These are phyloP conservation scores for Beverwykella pulmonaria DNA, from an alignment of 495 filamentous ascomycete species.

Conservation along the genomic window DNA sequence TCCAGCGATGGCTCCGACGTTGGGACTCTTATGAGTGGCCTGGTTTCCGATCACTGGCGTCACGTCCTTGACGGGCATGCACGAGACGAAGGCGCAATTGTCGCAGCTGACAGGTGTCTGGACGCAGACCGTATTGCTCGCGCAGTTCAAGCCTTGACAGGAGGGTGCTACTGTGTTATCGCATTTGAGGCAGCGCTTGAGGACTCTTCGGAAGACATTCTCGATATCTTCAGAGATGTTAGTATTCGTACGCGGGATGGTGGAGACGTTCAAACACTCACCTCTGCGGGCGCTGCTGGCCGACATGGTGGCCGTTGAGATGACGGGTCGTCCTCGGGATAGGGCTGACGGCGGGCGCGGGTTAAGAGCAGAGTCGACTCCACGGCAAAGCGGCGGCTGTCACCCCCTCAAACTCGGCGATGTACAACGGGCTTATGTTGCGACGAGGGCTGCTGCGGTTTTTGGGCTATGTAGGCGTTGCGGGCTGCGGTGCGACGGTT, in stretches of 20 bases:
- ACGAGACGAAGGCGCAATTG: constrained; percentile 61
- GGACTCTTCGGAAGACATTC: constrained; percentile 40
- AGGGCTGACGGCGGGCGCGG: background rate
- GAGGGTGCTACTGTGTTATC: constrained; percentile 24
- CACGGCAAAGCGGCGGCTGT: background rate
- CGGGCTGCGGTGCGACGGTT: constrained; percentile 25
- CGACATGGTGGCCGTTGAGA: constrained; percentile 24
- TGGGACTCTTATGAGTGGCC: constrained; percentile 53
- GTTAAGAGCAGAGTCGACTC: constrained; percentile 4
- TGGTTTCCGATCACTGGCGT: constrained; percentile 22
- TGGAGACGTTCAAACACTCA: constrained; percentile 7
- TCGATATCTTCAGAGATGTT: constrained; percentile 37
- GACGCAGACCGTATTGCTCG: constrained; percentile 54
- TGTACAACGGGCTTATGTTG: constrained; percentile 24
- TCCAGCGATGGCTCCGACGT: constrained; percentile 80
- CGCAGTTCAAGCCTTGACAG: constrained; percentile 35
- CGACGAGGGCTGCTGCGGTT: background rate
- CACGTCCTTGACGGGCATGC: constrained; percentile 51
- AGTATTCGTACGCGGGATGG: constrained; percentile 1
- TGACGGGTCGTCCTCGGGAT: background rate
- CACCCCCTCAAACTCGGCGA: constrained; percentile 11
- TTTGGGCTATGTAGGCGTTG: background rate
- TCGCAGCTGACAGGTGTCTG: constrained; percentile 60
- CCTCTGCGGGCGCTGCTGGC: constrained; percentile 20
- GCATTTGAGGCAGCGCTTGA: constrained; percentile 48